Evolutionary conservation across 768 basidiomycete genomes (phyloP).

Genomic region (Psilocybe tampanensis): DNA sequence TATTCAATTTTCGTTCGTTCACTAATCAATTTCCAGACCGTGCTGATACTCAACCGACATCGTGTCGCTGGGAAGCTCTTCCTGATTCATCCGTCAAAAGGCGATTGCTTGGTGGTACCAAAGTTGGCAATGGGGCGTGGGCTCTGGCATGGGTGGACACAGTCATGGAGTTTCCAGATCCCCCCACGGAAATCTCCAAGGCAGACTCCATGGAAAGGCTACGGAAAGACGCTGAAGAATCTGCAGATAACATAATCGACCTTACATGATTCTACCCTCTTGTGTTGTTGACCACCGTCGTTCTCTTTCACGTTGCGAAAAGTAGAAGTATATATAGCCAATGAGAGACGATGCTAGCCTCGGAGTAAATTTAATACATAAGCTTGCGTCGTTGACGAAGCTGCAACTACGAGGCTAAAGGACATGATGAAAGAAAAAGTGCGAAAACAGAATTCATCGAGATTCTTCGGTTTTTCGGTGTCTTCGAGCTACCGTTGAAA

Average conservation of each 20-base stretch:
- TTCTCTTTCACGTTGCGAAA: too few species aligned
- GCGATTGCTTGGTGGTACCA: slow-evolving; percentile 67
- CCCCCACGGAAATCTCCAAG: slow-evolving; percentile 7
- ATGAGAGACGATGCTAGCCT: too few species aligned
- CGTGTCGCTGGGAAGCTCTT: slow-evolving; percentile 58
- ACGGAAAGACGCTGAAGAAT: slow-evolving; percentile 16
- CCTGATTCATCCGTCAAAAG: slow-evolving; percentile 44
- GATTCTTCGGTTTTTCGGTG: too few species aligned
- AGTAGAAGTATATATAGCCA: too few species aligned
- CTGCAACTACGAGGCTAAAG: too few species aligned
- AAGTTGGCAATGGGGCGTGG: slow-evolving; percentile 81
- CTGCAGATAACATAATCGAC: slow-evolving; percentile 17
- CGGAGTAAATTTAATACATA: too few species aligned
- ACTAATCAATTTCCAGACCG: slow-evolving; percentile 55
- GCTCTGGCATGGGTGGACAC: slow-evolving; percentile 79
- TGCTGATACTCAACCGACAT: slow-evolving; percentile 75
- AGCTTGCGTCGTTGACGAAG: too few species aligned
- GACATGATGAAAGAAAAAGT: too few species aligned
- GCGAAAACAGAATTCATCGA: too few species aligned
- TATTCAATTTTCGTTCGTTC: not conserved
- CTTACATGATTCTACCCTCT: slow-evolving; percentile 8
- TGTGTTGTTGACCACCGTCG: too few species aligned
- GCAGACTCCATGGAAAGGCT: slow-evolving; percentile 13
- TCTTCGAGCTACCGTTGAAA: too few species aligned
- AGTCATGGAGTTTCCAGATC: slow-evolving; percentile 22